phyloP scores from a whole-genome alignment of 331 rosid genomes.

The Malus hybrid region DNA sequence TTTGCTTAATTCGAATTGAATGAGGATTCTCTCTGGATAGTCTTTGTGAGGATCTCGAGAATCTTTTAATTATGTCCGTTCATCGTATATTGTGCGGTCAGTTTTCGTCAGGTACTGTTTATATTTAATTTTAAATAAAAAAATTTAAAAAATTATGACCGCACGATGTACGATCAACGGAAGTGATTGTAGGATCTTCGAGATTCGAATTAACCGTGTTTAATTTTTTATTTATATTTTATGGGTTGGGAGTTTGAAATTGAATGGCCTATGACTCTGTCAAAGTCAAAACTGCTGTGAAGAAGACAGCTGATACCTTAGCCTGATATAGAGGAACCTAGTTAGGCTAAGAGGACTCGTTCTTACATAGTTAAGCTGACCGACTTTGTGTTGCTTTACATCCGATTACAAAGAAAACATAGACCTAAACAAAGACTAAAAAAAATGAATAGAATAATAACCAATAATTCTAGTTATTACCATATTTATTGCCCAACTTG shows the following conservation, averaged over 20 bases:
- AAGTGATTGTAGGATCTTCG: too few relatives aligned
- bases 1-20: neutral
- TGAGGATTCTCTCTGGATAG: too few relatives aligned
- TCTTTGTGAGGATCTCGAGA: too few relatives aligned
- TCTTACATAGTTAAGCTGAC: neutral
- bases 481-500: too few relatives aligned
- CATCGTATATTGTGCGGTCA: too few relatives aligned
- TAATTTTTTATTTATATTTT: too few relatives aligned
- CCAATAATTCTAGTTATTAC: neutral
- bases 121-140: too few relatives aligned
- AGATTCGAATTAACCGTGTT: too few relatives aligned
- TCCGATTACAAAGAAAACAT: neutral
- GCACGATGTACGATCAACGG: too few relatives aligned
- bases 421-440: neutral
- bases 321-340: neutral
- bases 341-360: neutral
- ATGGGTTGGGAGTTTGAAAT: neutral
- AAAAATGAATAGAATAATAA: neutral
- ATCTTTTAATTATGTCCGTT: too few relatives aligned
- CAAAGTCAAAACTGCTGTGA: neutral
- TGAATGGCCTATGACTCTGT: neutral
- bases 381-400: neutral
- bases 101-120: too few relatives aligned
- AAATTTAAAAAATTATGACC: too few relatives aligned
- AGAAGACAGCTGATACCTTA: neutral